Evolutionary conservation across 768 basidiomycete species (phyloP), one percentile per base, ranked within the genome.

Genomic region (Tylopilus rubrobrunneus): DNA sequence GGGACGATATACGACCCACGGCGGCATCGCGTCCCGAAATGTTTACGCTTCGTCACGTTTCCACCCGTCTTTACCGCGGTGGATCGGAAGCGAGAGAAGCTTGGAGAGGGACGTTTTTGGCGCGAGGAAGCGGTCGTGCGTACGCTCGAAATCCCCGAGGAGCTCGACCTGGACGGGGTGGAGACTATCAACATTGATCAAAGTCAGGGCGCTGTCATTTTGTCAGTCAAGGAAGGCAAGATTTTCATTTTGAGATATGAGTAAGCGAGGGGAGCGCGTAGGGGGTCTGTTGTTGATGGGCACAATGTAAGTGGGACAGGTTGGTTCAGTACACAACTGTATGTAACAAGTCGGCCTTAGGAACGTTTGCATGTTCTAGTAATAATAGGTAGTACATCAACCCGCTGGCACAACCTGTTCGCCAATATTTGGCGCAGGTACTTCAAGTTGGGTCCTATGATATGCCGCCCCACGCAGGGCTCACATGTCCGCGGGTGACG

Each of bases 111-210:
- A 2, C 48, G 45, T 36, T 19, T 44, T 23, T 58, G 58, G 54
- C 62, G 63, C 42, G 77, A 75, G 45, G 67, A 72, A 74, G 80
- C 58, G 63, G 74, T 55, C 28, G 85, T 83, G 49, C 73, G 79
- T 57, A 87, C 85, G 48, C 69, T 89, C 28, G 79, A 81, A 55
- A 77, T 83, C 5, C 87, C 87, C 1, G 74, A 76, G 0, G 87
- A 86, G 56, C 67, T 89, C 53, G 80, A 88, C 61, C 66, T 88
- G 56, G 78, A 83, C 45, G 69, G 65, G 37, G 84, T 88, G 28
- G 86, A 87, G 72, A 87, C 85, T 57, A 85, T 89, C 61, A 87
- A 87, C 66, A 85, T 89, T 48, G 87, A 89, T 65, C 87, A 89
- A 72, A 78, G 76, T 37, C 87, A 89, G 63, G 87, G 86, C 1